phyloP scores from a whole-genome alignment of 305 asterid genomes.

The Withania somnifera region DNA sequence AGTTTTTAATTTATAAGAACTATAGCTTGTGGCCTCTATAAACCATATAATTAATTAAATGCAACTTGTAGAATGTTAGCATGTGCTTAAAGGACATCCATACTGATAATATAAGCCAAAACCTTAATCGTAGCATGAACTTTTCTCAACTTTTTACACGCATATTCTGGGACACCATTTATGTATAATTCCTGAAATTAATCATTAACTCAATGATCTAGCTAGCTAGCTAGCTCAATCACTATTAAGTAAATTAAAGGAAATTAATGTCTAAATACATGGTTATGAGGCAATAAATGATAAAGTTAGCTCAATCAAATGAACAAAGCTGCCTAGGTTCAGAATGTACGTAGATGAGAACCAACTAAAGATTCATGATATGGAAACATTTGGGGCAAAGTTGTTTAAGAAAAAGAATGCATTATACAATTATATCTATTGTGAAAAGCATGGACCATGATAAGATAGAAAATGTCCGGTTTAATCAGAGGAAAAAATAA shows the following conservation, averaged over 20 bases:
- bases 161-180: background rate
- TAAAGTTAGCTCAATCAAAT: background rate
- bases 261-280: background rate
- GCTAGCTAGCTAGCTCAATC: background rate
- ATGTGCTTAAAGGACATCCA: background rate
- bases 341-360: slow-evolving; percentile 29
- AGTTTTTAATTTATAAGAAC: too few relatives aligned
- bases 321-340: background rate
- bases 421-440: too few relatives aligned
- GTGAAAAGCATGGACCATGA: background rate
- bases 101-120: too few relatives aligned
- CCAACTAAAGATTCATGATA: slow-evolving; percentile 10
- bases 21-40: too few relatives aligned
- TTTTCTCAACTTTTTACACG: background rate
- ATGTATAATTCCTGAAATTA: background rate
- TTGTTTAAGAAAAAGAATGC: background rate
- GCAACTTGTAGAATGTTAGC: background rate
- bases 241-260: background rate
- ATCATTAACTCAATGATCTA: background rate
- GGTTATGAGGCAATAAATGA: background rate
- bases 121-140: background rate
- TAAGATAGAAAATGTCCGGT: slow-evolving; percentile 7
- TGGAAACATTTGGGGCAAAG: background rate
- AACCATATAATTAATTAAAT: too few relatives aligned
- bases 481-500: background rate